Base-by-base conservation (phyloP, 2,329 filamentous ascomycete genomes). In the Colletotrichum scovillei region DNA sequence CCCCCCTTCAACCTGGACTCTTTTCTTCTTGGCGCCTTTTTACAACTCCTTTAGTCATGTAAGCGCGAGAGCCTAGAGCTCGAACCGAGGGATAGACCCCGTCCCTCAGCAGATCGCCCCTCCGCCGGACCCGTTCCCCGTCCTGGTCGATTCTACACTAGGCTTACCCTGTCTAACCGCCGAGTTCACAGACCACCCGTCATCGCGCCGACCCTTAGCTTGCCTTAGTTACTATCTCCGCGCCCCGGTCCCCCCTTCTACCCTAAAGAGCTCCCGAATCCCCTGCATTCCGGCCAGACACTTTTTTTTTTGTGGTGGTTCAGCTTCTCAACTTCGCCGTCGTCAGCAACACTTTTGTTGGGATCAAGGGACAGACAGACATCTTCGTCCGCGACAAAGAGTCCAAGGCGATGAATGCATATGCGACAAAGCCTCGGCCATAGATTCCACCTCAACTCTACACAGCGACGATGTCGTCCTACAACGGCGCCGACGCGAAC, bases 161-260 rank as follows among this genome's bases (percentile, higher is more conserved):
- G 55, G 66, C 58, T 35, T 64, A 60, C 55, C 70, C 66, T 63
- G 60, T 73, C 70, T 73, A 73, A 73, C 70, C 70, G 66, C 70
- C 59, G 53, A 64, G 46, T 64, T 65, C 42, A 70, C 52, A 73
- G 70, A 60, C 66, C 58, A 68, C 66, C 68, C 55, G 66, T 70
- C 70, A 65, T 70, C 70, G 70, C 66, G 66, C 66, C 70, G 59
- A 59, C 53, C 70, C 59, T 69, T 63, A 35, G 38, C 58, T 69
- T 35, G 46, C 57, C 35, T 38, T 60, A 32, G 24, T 24, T 52
- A 42, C 59, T 26, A 16, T 55, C 62, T 53, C 46, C 49, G 22
- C 62, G n/a, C 49, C 19, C 14, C 35, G 42, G 42, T 49, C 42
- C 42, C 42, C 42, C 42, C 30, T 19, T 55, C 49, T 55, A 64